A percentile compares a stretch with the other conserved stretches of the same genome.
phyloP scores from a whole-genome alignment of 2,329 filamentous ascomycete species.

The Pestalotiopsis sp. region DNA sequence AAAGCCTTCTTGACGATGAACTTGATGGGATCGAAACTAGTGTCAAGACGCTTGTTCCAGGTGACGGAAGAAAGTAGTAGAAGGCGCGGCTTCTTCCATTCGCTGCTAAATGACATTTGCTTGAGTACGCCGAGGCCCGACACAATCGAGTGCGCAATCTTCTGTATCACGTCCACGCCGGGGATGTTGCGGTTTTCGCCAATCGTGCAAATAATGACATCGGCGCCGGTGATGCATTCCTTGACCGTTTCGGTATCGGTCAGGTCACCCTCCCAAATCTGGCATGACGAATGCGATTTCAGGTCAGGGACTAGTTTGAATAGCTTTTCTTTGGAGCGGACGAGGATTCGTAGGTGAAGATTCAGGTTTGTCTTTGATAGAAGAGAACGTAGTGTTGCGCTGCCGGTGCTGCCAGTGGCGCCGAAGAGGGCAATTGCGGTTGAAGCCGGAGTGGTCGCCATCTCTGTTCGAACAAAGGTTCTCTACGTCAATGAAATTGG shows the following conservation, averaged over 20 bases:
- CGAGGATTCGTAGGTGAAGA: background rate
- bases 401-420: background rate
- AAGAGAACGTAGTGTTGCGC: background rate
- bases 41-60: background rate
- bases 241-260: background rate
- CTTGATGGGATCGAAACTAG: background rate
- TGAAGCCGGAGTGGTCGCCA: background rate
- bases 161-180: background rate
- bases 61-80: background rate
- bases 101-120: background rate
- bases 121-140: background rate
- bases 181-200: conserved; percentile 1
- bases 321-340: background rate
- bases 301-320: background rate
- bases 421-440: background rate
- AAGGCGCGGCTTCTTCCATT: background rate
- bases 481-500: background rate
- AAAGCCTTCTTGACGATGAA: background rate
- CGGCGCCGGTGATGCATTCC: background rate
- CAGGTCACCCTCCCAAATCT: background rate
- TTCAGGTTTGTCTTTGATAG: background rate
- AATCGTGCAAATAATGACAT: background rate
- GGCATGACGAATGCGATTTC: background rate
- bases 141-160: background rate
- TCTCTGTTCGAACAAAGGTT: background rate